Evolutionary conservation across 495 filamentous ascomycete genomes (phyloP), one percentile per base, ranked within the genome.

Genomic region (Xylaria scruposa): DNA sequence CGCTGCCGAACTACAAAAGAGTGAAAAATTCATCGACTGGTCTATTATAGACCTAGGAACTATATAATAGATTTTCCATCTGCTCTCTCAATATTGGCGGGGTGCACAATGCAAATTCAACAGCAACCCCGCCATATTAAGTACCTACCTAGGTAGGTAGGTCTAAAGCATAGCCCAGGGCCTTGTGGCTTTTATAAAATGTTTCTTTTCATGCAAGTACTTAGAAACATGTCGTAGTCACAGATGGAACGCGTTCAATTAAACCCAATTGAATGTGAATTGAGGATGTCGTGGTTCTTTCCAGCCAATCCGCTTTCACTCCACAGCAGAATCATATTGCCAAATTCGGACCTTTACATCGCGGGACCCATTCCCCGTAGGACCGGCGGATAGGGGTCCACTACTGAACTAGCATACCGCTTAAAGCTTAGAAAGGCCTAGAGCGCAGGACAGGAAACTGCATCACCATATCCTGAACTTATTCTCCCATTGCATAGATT

Each of bases 281-380:
- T 38, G 7, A n/a, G 56, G 29, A 38, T 59, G 56, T 19, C 31
- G 31, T 17, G 12, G 54, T 38, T 31, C 31, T 59, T 59, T 49
- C 31, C 33, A 38, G 12, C 56, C 56, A 38, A 38, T 60, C 56
- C 56, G 56, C 56, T 33, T 59, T 36, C 56, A n/a, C 56, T 38
- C 56, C 31, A 13, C 58, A 8, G 19, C 29, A 60, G 33, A 21
- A n/a, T 36, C 17, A 9, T 60, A 60, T 56, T 56, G 26, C 53
- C 26, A 31, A 56, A 31, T 56, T 56, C 26, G 53, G 53, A 17
- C 53, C 24, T 54, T 24, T 53, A 60, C 58, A 60, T 60, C 58
- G 58, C 33, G 53, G 53, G 24, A 31, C 4, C 4, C 53, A 56
- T 26, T 31, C 53, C 49, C 53, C 26, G 53, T 56, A 31, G 29